Evolutionary conservation across 345 rosid species (phyloP).

Genomic region (Ceriops zippeliana): DNA sequence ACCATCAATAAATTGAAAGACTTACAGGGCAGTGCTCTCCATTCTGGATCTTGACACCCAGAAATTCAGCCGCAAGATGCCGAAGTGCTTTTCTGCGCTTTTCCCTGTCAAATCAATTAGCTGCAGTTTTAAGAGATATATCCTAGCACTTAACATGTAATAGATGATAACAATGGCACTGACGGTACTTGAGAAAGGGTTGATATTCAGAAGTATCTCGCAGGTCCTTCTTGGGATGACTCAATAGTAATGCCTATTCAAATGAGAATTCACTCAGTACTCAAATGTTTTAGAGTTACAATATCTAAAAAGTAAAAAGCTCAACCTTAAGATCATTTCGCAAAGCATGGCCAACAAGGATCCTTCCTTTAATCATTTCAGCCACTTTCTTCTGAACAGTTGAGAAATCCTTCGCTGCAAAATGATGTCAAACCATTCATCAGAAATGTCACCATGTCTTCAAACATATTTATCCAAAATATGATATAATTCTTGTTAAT

Average conservation of each 20-base stretch:
- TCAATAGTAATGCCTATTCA: constrained; percentile 65
- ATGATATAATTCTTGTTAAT: background rate
- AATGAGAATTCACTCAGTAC: constrained; percentile 9
- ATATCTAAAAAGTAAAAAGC: background rate
- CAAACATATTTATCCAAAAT: background rate
- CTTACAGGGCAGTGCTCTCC: constrained; percentile 98
- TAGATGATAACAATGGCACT: background rate
- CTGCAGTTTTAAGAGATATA: background rate
- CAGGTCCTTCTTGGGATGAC: constrained; percentile 75
- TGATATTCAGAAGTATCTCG: constrained; percentile 79
- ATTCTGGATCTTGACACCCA: constrained; percentile 77
- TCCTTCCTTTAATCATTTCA: constrained; percentile 68
- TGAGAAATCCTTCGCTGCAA: constrained; percentile 73
- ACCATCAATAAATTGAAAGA: constrained; percentile 2
- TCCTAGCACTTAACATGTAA: background rate
- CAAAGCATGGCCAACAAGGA: constrained; percentile 92
- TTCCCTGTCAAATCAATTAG: constrained; percentile 43
- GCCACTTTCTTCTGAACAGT: constrained; percentile 82
- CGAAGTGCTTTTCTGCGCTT: constrained; percentile 59
- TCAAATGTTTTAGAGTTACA: background rate
- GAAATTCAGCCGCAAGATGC: constrained; percentile 79
- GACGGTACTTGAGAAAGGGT: constrained; percentile 68
- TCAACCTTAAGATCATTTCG: constrained; percentile 91
- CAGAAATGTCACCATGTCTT: background rate
- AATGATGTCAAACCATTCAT: background rate